These are phyloP conservation scores for Trypethelium eluteriae DNA, from an alignment of 495 filamentous ascomycete species.

Conservation along the genomic window DNA sequence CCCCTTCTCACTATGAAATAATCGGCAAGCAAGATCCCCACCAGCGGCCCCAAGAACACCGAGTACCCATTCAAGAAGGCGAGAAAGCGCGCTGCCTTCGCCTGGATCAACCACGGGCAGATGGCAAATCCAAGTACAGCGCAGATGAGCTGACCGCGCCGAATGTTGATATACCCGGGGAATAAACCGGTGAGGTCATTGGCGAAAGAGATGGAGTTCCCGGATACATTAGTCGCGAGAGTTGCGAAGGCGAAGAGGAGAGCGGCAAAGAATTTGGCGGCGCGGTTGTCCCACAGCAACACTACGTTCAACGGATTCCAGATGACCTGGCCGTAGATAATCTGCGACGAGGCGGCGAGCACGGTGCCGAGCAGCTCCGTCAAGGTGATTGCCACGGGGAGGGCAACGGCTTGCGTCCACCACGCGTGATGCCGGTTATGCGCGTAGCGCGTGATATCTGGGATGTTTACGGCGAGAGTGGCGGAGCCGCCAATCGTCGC, in stretches of 20 bases:
- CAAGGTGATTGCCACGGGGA: slow-evolving; percentile 16
- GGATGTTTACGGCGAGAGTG: slow-evolving; percentile 27
- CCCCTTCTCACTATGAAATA: slow-evolving; percentile 55
- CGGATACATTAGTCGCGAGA: slow-evolving; percentile 50
- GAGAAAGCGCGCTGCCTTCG: slow-evolving; percentile 48
- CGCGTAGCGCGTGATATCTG: slow-evolving; percentile 21
- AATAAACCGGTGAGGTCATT: slow-evolving; percentile 56
- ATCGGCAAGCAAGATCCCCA: slow-evolving; percentile 57
- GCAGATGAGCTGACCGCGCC: slow-evolving; percentile 53
- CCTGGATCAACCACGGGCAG: slow-evolving; percentile 56
- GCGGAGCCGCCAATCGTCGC: slow-evolving; percentile 33
- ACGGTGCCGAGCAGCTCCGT: slow-evolving; percentile 19
- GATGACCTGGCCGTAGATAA: slow-evolving; percentile 42
- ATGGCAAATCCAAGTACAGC: slow-evolving; percentile 51
- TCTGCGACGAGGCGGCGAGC: slow-evolving; percentile 12
- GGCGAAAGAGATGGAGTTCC: slow-evolving; percentile 44
- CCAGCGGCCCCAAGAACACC: slow-evolving; percentile 63
- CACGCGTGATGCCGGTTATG: slow-evolving; percentile 12
- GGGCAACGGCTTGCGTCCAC: slow-evolving; percentile 14
- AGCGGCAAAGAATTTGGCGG: slow-evolving; percentile 34
- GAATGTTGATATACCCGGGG: slow-evolving; percentile 54
- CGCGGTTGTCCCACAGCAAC: slow-evolving; percentile 21
- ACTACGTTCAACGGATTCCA: slow-evolving; percentile 51
- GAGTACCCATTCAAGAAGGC: slow-evolving; percentile 50
- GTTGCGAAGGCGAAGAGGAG: slow-evolving; percentile 43